Evolutionary conservation across 345 rosid species (phyloP), one percentile per base, ranked within the genome.

Genomic region (Populus euphratica): DNA sequence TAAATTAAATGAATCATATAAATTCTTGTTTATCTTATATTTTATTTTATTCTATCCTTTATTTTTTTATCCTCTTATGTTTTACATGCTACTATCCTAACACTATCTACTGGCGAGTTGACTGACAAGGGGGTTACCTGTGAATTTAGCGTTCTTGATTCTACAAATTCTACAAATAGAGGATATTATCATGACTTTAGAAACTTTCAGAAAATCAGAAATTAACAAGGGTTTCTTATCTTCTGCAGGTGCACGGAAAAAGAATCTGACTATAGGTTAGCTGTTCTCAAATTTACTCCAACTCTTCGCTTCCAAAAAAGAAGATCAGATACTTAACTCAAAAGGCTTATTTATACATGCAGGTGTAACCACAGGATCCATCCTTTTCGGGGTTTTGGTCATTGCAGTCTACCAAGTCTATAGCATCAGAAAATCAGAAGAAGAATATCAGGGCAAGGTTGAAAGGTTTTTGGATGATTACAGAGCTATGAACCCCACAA

Each of bases 401-500:
- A 11, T 62, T n/a, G 14, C 14, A 29, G 5, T 2, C 14, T 62
- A 11, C 67, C 5, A 1, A 21, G 8, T 62, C 1, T 62, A 62
- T 23, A 62, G 67, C 35, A 11, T 62, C 17, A 44, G 17, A 2
- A 12, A 13, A 44, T 2, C 50, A 49, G 64, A 71, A 29, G 18
- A 71, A 6, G 63, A 73, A 41, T 38, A 73, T 73, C 68, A 62
- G 38, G 69, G 18, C 25, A 61, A 44, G 56, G 44, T 73, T 61
- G 56, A 62, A 33, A 73, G 41, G 76, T 73, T 73, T 62, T 9
- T 73, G 56, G 69, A 73, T 68, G 76, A 73, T 62, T 73, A 73
- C 69, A 73, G 29, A 31, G 65, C 78, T 66, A 39, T 66, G 6
- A 66, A 66, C 71, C 72, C 78, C 76, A 73, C 76, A 61, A 73